Base-by-base conservation (phyloP, 176 grass and related monocot species). In the Bolboschoenus planiculmis region DNA sequence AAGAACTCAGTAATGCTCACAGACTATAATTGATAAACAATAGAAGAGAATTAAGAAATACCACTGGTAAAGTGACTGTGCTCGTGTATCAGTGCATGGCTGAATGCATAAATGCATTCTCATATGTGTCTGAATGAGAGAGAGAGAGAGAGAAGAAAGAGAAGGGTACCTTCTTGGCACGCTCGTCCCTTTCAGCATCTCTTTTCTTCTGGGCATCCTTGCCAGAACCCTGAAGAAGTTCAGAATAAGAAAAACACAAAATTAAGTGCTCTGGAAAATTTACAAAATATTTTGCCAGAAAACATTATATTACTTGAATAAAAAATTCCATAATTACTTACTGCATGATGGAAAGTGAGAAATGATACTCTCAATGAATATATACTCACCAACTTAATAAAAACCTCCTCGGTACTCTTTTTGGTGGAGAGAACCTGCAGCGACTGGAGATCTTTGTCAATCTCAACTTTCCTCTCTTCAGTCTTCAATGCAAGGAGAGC, bases 1-100 rank as follows among this genome's bases (percentile, higher is more conserved):
- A 97, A 80, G 59, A 97, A 97, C 81, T 97, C 94, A 0, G 90
- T 97, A 78, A 94, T 94, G 85, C 86, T 97, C 78, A 97, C 5
- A 0, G 86, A 87, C 94, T 97, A 75, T 14, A 79, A 39, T 33
- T 6, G 2, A 81, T 56, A 83, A 67, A 24, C 39, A 72, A 9
- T 13, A 72, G 4, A 35, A 26, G 37, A 11, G 3, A 15, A 62
- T 40, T 70, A 21, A 40, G 15, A 40, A 67, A 24, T 40, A 43
- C 18, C 0, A 13, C 3, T 1, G n/a, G 20, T 43, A 43, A 65
- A 65, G 33, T 56, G 20, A 1, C n/a, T 57, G 56, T 10, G 24
- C 57, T 11, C 26, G 9, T 27, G 56, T 26, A 21, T 31, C 27
- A 13, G 10, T 63, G 27, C 15, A 33, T 34, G 1, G 11, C 10